These are phyloP conservation scores for Planoprotostelium fungivorum DNA, from an alignment of 78 protist species.

Conservation along the genomic window DNA sequence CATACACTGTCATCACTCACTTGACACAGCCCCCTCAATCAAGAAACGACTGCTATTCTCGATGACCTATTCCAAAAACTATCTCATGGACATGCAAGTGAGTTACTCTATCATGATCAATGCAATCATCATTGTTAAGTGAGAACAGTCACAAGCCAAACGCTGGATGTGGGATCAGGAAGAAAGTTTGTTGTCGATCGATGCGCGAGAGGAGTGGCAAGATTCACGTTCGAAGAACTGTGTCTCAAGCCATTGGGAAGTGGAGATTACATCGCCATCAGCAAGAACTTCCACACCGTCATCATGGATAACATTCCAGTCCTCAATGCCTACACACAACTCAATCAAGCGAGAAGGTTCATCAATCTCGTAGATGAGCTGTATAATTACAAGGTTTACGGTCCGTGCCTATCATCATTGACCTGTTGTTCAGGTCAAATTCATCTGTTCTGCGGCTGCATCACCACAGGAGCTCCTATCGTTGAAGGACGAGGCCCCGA, in stretches of 20 bases:
- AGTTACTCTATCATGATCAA: neutral
- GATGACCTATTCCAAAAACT: slow-evolving; percentile 10
- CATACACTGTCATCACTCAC: neutral
- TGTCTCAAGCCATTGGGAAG: slow-evolving; percentile 73
- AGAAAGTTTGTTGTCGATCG: slow-evolving; percentile 48
- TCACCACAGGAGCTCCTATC: slow-evolving; percentile 45
- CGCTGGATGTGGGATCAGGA: slow-evolving; percentile 19
- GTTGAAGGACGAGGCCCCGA: neutral
- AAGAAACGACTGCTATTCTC: neutral
- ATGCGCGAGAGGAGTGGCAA: slow-evolving; percentile 32
- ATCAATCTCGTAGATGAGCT: slow-evolving; percentile 79
- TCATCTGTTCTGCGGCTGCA: slow-evolving; percentile 62
- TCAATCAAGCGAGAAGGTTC: slow-evolving; percentile 79
- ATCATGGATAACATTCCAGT: slow-evolving; percentile 60
- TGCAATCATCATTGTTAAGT: neutral
- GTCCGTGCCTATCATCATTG: neutral
- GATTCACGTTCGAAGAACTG: slow-evolving; percentile 56
- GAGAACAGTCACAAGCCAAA: neutral
- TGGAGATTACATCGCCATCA: slow-evolving; percentile 76
- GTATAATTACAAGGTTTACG: slow-evolving; percentile 64
- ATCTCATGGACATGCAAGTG: slow-evolving; percentile 24
- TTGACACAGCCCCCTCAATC: neutral
- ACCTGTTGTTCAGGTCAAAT: slow-evolving; percentile 15
- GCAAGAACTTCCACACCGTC: slow-evolving; percentile 66
- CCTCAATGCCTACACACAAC: slow-evolving; percentile 41